Percentiles rank a stretch among this genome's conserved stretches.
Conservation (phyloP, 139 green algal species). For the Protoeuglena noctilucae region DNA sequence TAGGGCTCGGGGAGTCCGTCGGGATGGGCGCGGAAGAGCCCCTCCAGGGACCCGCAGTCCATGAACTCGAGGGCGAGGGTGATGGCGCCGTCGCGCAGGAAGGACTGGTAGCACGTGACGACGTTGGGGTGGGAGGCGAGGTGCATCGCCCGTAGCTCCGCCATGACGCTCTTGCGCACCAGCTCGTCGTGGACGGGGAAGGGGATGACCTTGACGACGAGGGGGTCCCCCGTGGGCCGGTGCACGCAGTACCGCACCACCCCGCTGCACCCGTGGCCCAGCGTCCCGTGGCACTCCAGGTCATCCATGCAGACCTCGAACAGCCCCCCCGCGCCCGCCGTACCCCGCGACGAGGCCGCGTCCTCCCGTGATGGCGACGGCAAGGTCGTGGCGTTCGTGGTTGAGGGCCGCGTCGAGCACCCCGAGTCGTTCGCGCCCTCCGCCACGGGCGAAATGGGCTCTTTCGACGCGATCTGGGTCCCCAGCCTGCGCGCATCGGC, state of each 20-base stretch:
- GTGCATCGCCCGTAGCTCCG: background rate
- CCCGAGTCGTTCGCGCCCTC: too few relatives aligned
- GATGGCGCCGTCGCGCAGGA: background rate
- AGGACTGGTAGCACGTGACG: background rate
- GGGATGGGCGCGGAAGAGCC: slow-evolving; percentile 1
- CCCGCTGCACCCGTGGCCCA: background rate
- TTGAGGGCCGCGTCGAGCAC: too few relatives aligned
- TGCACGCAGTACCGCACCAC: background rate
- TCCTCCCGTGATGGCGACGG: too few relatives aligned
- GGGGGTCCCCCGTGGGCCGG: background rate
- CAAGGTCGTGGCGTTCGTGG: too few relatives aligned
- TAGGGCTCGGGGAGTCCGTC: slow-evolving; percentile 4
- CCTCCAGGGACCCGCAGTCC: slow-evolving; percentile 4
- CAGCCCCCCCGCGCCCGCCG: too few relatives aligned
- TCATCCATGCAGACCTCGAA: too few relatives aligned
- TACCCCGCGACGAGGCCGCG: too few relatives aligned
- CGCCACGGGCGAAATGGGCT: too few relatives aligned
- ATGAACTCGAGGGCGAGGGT: background rate
- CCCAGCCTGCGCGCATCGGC: too few relatives aligned
- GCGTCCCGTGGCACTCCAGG: too few relatives aligned
- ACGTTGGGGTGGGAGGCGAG: too few relatives aligned
- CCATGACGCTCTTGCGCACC: background rate
- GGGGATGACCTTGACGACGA: background rate
- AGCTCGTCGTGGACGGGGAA: background rate
- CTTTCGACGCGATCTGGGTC: too few relatives aligned